Conservation (phyloP, 2,329 filamentous ascomycete genomes). For the Penicillium sp. region DNA sequence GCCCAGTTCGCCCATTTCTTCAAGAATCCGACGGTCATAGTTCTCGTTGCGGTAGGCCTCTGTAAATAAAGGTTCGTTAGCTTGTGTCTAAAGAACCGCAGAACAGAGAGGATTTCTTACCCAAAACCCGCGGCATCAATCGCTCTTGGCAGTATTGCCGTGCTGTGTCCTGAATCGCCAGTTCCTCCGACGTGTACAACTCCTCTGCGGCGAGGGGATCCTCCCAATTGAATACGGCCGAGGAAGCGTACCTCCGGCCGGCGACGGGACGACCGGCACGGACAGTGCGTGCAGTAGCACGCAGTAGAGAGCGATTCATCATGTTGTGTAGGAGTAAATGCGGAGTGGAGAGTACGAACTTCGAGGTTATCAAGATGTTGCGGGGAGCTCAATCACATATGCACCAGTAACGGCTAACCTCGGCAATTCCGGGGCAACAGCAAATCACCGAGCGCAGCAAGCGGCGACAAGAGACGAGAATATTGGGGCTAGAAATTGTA, state of each 20-base stretch:
- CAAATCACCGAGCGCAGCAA: slow-evolving; percentile 15
- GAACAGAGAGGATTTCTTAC: slow-evolving; percentile 49
- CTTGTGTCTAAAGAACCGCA: not conserved
- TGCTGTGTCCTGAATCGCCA: slow-evolving; percentile 83
- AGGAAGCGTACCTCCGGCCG: slow-evolving; percentile 29
- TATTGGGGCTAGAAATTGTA: not conserved
- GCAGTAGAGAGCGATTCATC: slow-evolving; percentile 35
- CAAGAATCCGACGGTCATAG: slow-evolving; percentile 78
- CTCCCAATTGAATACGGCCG: slow-evolving; percentile 73
- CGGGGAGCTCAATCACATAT: slow-evolving; percentile 26
- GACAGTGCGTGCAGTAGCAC: slow-evolving; percentile 29
- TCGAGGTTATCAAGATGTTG: slow-evolving; percentile 9
- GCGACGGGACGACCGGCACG: slow-evolving; percentile 20
- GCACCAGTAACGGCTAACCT: slow-evolving; percentile 23
- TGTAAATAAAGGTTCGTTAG: slow-evolving; percentile 33
- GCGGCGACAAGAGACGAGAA: not conserved
- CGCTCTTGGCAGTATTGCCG: slow-evolving; percentile 91
- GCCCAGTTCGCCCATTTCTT: slow-evolving; percentile 91
- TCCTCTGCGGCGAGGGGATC: slow-evolving; percentile 74
- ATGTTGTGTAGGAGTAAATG: slow-evolving; percentile 5
- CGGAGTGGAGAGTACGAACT: not conserved
- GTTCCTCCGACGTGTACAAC: slow-evolving; percentile 82
- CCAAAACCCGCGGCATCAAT: slow-evolving; percentile 76
- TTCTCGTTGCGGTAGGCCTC: slow-evolving; percentile 82
- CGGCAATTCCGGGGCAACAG: slow-evolving; percentile 22